These are phyloP conservation scores for Hypholoma fasciculare DNA, from an alignment of 768 basidiomycete species.

Conservation along the genomic window DNA sequence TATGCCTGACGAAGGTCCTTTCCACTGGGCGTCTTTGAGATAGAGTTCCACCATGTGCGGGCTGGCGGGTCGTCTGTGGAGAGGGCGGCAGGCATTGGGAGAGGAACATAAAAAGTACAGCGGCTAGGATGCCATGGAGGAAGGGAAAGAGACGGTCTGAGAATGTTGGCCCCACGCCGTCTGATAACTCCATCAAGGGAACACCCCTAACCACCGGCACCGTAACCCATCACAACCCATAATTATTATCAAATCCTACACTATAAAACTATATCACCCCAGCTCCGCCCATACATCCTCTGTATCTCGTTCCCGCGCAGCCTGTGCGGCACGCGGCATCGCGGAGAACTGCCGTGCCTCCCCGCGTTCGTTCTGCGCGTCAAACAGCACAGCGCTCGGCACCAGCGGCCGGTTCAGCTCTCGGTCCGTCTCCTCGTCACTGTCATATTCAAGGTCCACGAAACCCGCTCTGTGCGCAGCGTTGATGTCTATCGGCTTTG, in stretches of 20 bases:
- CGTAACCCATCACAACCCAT: conserved; percentile 1
- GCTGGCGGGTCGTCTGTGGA: conserved; percentile 32
- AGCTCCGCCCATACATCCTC: conserved; percentile 76
- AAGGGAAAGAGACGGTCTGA: conserved; percentile 13
- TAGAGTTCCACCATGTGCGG: conserved; percentile 45
- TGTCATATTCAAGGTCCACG: conserved; percentile 74
- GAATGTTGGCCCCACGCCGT: conserved; percentile 20
- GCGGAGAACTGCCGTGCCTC: conserved; percentile 38
- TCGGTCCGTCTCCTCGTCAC: conserved; percentile 61
- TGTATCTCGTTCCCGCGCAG: conserved; percentile 54
- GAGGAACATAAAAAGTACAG: conserved; percentile 17
- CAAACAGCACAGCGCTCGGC: conserved; percentile 63
- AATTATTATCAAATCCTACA: conserved; percentile 5
- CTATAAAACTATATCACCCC: conserved; percentile 30
- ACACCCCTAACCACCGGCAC: conserved; percentile 4
- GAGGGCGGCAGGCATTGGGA: conserved; percentile 33
- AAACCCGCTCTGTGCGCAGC: conserved; percentile 66
- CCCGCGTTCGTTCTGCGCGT: conserved; percentile 36
- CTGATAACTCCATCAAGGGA: conserved; percentile 9
- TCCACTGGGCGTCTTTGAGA: conserved; percentile 29
- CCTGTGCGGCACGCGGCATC: conserved; percentile 63
- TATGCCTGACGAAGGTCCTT: conserved; percentile 31
- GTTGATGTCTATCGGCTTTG: conserved; percentile 84
- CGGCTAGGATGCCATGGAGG: conserved; percentile 11
- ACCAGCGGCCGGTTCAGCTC: conserved; percentile 63